These are phyloP conservation scores for Garcia nutans DNA, from an alignment of 345 rosid species.

Conservation along the genomic window DNA sequence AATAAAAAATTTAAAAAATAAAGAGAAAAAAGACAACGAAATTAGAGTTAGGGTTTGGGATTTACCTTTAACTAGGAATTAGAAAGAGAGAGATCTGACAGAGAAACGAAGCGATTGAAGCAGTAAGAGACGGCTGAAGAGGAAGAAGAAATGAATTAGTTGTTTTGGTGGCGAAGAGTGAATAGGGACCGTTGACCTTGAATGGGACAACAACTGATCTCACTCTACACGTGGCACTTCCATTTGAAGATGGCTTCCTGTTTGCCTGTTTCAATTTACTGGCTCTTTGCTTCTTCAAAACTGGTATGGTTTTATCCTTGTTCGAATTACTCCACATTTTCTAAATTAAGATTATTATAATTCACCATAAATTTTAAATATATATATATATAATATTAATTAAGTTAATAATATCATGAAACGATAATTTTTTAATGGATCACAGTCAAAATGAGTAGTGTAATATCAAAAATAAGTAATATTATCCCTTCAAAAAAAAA, in stretches of 20 bases:
- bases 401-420: no score
- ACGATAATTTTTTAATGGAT: no score
- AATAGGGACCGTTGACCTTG: constrained; percentile 18
- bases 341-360: no score
- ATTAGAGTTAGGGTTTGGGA: background rate
- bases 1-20: background rate
- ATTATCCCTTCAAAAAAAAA: no score
- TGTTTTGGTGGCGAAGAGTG: background rate
- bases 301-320: background rate
- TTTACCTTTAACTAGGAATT: background rate
- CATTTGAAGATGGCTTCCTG: background rate
- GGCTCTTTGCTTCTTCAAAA: background rate
- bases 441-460: no score
- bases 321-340: no score
- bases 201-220: background rate
- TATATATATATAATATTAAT: no score
- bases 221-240: constrained; percentile 14
- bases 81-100: background rate
- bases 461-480: no score
- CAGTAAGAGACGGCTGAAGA: background rate
- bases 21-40: background rate
- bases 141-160: background rate
- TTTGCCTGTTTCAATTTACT: background rate
- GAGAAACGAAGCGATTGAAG: background rate
- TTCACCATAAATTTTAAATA: no score